These are phyloP conservation scores for Talaromyces sp. DNA, from an alignment of 2,329 filamentous ascomycete genomes.

Conservation along the genomic window DNA sequence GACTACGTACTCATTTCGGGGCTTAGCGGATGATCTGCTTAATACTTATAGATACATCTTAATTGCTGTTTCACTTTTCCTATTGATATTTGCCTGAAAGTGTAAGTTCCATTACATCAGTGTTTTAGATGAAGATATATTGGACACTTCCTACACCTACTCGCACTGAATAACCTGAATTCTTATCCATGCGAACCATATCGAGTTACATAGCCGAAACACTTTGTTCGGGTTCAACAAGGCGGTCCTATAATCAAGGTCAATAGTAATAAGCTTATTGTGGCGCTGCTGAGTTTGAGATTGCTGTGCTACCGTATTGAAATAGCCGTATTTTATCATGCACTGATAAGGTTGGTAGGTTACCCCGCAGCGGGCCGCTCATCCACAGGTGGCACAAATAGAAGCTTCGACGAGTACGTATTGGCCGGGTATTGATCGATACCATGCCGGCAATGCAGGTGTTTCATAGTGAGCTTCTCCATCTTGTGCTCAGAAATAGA, in stretches of 20 bases:
- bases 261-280: not conserved
- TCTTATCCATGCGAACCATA: not conserved
- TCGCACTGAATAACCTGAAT: not conserved
- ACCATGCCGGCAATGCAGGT: not conserved
- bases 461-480: not conserved
- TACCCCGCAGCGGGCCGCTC: constrained; percentile 7
- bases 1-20: not conserved
- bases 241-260: not conserved
- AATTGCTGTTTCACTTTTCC: not conserved
- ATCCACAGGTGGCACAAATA: not conserved
- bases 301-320: not conserved
- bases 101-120: not conserved
- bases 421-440: not conserved
- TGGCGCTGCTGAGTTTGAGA: not conserved
- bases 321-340: not conserved
- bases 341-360: constrained; percentile 2
- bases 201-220: not conserved
- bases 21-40: not conserved
- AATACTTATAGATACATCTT: not conserved
- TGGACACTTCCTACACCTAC: not conserved
- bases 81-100: too few relatives aligned
- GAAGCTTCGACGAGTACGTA: not conserved
- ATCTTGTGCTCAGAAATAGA: not conserved
- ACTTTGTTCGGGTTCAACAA: not conserved
- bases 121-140: not conserved